phyloP scores from a whole-genome alignment of 192 early-diverging fungal species.

The Coemansia sp. region DNA sequence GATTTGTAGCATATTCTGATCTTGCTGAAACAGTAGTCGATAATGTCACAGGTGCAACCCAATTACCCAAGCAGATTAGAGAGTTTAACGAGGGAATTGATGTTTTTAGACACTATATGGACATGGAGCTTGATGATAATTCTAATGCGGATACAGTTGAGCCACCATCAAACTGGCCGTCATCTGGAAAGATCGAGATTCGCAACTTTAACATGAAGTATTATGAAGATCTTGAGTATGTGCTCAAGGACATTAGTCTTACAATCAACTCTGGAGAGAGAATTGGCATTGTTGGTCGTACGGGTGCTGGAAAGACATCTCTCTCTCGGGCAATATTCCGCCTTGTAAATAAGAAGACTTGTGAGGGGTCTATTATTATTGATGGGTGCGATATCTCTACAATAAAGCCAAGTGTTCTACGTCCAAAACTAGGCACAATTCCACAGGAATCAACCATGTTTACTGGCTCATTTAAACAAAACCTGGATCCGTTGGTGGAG shows the following conservation, averaged over 20 bases:
- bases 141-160: conserved; percentile 3
- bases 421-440: conserved; percentile 50
- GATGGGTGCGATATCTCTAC: conserved; percentile 74
- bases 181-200: conserved; percentile 24
- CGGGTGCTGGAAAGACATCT: conserved; percentile 65
- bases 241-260: conserved; percentile 48
- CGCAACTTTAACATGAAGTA: conserved; percentile 27
- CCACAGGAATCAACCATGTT: conserved; percentile 36
- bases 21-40: conserved; percentile 10
- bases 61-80: background rate
- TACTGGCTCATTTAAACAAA: conserved; percentile 66
- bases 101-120: conserved; percentile 5
- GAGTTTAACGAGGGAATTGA: conserved; percentile 2
- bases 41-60: conserved; percentile 2
- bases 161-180: conserved; percentile 24
- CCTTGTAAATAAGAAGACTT: conserved; percentile 59
- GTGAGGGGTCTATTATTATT: conserved; percentile 60
- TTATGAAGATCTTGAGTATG: conserved; percentile 10
- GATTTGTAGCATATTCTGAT: conserved; percentile 12
- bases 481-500: conserved; percentile 77
- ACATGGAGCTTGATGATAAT: conserved; percentile 12
- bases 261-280: background rate
- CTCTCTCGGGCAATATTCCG: conserved; percentile 60
- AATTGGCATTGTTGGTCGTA: conserved; percentile 1
- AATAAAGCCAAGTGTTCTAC: conserved; percentile 65